phyloP scores from a whole-genome alignment of 176 grass and related monocot genomes.

The Cenchrus americanus region DNA sequence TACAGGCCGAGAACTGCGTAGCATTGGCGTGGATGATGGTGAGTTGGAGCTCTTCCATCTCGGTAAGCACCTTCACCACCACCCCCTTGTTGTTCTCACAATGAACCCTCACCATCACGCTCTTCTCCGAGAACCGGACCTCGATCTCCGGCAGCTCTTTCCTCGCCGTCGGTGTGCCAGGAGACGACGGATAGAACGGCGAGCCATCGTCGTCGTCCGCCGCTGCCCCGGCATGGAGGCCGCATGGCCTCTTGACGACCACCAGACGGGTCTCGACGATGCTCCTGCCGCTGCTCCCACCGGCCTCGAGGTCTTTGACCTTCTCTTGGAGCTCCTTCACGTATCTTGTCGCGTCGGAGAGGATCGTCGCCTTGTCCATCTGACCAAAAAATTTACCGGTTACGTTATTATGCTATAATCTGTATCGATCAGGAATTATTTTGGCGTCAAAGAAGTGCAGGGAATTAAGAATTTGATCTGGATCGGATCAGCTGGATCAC shows the following conservation, averaged over 20 bases:
- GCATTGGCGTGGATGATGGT: conserved; percentile 54
- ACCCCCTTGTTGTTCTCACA: conserved; percentile 50
- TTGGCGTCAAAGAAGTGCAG: too few species aligned
- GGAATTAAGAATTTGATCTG: too few species aligned
- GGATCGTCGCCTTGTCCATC: conserved; percentile 82
- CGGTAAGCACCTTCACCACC: conserved; percentile 56
- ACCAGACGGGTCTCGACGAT: conserved; percentile 34
- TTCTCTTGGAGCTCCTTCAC: conserved; percentile 70
- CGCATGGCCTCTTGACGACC: conserved; percentile 46
- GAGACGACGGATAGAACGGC: background rate
- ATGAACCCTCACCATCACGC: conserved; percentile 61
- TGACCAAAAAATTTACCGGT: conserved; percentile 1
- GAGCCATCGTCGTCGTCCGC: background rate
- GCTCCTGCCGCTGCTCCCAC: conserved; percentile 20
- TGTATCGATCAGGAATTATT: background rate
- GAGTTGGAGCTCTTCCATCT: conserved; percentile 59
- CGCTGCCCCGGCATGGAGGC: background rate
- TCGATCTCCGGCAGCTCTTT: conserved; percentile 56
- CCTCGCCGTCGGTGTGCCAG: background rate
- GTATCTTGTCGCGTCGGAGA: conserved; percentile 54
- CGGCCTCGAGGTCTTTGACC: conserved; percentile 49
- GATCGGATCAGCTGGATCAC: conserved; percentile 8
- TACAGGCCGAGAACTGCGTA: conserved; percentile 52
- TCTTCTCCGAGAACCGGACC: conserved; percentile 45
- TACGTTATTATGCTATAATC: background rate